Evolutionary conservation across 139 green algal genomes (phyloP), one percentile per base, ranked within the genome.

Genomic region (Chlamydomonas sphaeroides): DNA sequence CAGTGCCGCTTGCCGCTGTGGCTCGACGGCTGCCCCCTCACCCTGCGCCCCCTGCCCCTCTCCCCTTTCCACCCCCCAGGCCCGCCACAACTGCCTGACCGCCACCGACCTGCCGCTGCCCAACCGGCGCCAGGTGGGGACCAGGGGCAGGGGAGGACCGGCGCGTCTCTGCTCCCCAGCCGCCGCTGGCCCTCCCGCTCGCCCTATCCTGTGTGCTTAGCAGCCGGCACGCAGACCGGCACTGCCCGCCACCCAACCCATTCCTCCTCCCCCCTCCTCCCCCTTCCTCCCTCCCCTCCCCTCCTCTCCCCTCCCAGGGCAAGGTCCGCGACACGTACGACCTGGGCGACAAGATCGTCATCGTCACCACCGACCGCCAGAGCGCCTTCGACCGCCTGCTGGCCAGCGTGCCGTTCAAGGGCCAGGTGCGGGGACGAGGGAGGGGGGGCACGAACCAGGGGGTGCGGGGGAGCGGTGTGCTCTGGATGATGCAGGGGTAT

Each of bases 321-420:
- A 98, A 99, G 87, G 97, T 99, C n/a, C 91, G 97, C 1, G 97
- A 99, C 90, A 97, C 93, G 7, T 99, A 99, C 84, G 92, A 97
- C 66, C 69, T 95, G 32, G 97, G 89, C 0, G 95, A 99, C 83
- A 89, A 90, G 61, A 72, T 99, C 21, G 84, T 99, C 17, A 93
- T 99, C 33, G 92, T 99, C 14, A 99, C 97, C 18, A 99, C 97
- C 1, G 97, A 99, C 90, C 84, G 97, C 0, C 97, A 98, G 88
- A 94, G 76, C 68, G 97, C 97, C 6, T 99, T 99, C 90, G 97
- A 99, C 92, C 89, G 97, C 0, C 73, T 98, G 38, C 93, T 99
- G 68, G 94, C 95, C 0, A 92, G 92, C 30, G 88, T 99, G 33
- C 97, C 97, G 30, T 99, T 97, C 92, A 99, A 99, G 88, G 95